These are phyloP conservation scores for Amanita muscaria DNA, from an alignment of 768 basidiomycete species.

Conservation along the genomic window DNA sequence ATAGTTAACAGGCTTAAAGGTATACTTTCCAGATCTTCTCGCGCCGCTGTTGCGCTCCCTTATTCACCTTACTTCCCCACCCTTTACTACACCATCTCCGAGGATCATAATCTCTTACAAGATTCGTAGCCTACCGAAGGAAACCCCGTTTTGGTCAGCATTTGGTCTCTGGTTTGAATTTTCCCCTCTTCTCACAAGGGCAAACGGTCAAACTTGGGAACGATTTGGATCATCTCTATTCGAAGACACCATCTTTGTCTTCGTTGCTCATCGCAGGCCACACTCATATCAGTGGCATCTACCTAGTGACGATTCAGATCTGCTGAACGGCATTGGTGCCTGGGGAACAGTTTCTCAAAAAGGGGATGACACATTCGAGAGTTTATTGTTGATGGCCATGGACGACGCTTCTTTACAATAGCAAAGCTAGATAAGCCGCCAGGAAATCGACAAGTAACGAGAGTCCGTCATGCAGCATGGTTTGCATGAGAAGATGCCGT, in stretches of 20 bases:
- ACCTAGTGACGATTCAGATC: conserved; percentile 41
- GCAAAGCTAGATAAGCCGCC: no score
- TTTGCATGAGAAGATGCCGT: no score
- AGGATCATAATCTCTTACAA: conserved; percentile 65
- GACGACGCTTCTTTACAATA: no score
- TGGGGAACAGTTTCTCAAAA: conserved; percentile 33
- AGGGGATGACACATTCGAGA: conserved; percentile 65
- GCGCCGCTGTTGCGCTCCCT: conserved; percentile 70
- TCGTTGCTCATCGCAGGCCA: conserved; percentile 47
- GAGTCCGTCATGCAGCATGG: no score
- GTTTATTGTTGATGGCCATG: conserved; percentile 43
- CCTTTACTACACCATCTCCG: conserved; percentile 26
- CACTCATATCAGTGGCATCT: conserved; percentile 52
- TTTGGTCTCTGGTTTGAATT: conserved; percentile 77
- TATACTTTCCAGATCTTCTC: conserved; percentile 81
- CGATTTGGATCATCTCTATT: background rate
- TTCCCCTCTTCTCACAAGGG: conserved; percentile 39
- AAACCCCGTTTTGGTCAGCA: conserved; percentile 68
- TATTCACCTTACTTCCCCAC: conserved; percentile 56
- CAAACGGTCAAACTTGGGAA: conserved; percentile 6
- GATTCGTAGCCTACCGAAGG: conserved; percentile 63
- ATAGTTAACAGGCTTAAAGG: conserved; percentile 29
- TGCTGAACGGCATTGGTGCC: conserved; percentile 52
- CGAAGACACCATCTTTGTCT: conserved; percentile 38
- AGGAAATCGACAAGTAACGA: no score